These are phyloP conservation scores for Paraglomus occultum DNA, from an alignment of 192 early-diverging fungal genomes.

Conservation along the genomic window DNA sequence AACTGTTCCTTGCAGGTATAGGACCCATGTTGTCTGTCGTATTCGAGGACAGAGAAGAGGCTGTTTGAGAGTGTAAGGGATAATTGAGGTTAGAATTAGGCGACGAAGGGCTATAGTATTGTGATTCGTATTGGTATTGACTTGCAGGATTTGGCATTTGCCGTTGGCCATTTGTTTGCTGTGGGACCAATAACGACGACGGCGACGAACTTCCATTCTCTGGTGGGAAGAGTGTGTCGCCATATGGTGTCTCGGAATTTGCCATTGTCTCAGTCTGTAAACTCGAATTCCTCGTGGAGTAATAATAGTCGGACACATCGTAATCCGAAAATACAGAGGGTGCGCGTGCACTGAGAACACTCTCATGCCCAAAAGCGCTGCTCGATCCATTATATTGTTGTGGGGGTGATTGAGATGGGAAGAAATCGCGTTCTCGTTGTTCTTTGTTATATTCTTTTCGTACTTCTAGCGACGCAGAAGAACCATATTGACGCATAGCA, in stretches of 20 bases:
- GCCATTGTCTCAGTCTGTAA: not conserved
- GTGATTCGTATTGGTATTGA: too few relatives aligned
- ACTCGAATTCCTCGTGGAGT: not conserved
- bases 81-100: too few relatives aligned
- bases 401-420: slow-evolving; percentile 1
- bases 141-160: too few relatives aligned
- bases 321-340: not conserved
- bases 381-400: not conserved
- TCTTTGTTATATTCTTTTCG: not conserved
- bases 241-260: not conserved
- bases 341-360: not conserved
- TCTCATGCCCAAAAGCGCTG: not conserved
- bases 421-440: slow-evolving; percentile 18
- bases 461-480: slow-evolving; percentile 12
- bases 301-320: slow-evolving; percentile 3
- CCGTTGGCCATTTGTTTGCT: too few relatives aligned
- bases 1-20: too few relatives aligned
- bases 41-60: too few relatives aligned
- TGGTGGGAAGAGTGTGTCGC: slow-evolving; percentile 4
- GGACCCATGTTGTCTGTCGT: too few relatives aligned
- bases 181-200: too few relatives aligned
- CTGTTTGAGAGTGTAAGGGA: too few relatives aligned
- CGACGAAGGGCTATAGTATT: too few relatives aligned
- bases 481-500: not conserved
- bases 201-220: too few relatives aligned